phyloP scores from a whole-genome alignment of 106 monocot species.

The Platanthera guangdongensis region DNA sequence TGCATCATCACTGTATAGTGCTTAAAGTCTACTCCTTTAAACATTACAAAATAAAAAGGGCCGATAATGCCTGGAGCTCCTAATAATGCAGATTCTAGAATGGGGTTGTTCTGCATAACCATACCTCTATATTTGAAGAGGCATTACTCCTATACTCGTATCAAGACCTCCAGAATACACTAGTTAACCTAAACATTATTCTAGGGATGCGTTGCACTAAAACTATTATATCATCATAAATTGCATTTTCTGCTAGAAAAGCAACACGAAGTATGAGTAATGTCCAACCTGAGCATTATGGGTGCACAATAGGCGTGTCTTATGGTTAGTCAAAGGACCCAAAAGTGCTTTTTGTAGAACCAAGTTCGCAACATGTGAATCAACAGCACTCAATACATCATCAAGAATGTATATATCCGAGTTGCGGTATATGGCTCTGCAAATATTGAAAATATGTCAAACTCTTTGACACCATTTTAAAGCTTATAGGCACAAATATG shows the following conservation, averaged over 20 bases:
- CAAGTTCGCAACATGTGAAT: constrained; percentile 91
- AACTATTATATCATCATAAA: not conserved
- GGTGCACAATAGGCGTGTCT: constrained; percentile 78
- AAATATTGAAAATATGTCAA: constrained; percentile 13
- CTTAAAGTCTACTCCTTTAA: no score
- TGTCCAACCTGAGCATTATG: constrained; percentile 81
- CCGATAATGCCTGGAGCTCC: no score
- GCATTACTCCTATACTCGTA: no score
- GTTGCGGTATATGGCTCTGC: constrained; percentile 76
- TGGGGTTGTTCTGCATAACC: no score
- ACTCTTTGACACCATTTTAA: not conserved
- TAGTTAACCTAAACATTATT: no score
- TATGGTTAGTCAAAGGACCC: constrained; percentile 61
- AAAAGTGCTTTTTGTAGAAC: constrained; percentile 65
- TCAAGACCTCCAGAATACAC: no score
- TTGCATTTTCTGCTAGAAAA: not conserved
- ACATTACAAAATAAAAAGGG: no score
- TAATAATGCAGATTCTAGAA: no score
- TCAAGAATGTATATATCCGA: constrained; percentile 88
- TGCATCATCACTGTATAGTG: not conserved
- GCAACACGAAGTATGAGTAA: not conserved
- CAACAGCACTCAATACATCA: constrained; percentile 94
- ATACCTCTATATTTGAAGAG: no score
- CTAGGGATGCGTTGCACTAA: no score
- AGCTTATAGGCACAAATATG: not conserved